A percentile compares a stretch with the other conserved stretches of the same genome.
phyloP scores from a whole-genome alignment of 768 basidiomycete species.

The Termitomyces sp. region DNA sequence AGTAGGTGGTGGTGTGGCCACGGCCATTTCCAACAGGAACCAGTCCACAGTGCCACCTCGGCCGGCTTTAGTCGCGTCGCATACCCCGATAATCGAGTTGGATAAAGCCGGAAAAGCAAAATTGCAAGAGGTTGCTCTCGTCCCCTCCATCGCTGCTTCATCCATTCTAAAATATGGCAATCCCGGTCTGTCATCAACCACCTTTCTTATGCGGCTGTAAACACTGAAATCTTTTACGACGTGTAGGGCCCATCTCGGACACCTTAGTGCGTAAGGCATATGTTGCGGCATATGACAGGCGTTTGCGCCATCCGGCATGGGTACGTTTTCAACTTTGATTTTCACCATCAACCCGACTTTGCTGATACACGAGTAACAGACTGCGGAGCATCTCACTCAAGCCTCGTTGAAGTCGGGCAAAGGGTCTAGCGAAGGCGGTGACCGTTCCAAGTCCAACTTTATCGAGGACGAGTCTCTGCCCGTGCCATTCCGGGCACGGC shows the following conservation, averaged over 20 bases:
- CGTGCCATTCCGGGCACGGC: slow-evolving; percentile 69
- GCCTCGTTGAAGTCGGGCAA: slow-evolving; percentile 55
- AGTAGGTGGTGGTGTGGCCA: slow-evolving; percentile 74
- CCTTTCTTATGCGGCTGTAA: background rate
- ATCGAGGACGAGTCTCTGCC: slow-evolving; percentile 83
- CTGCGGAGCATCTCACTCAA: slow-evolving; percentile 91
- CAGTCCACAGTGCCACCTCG: slow-evolving; percentile 11
- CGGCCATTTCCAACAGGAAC: slow-evolving; percentile 40
- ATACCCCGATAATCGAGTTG: slow-evolving; percentile 42
- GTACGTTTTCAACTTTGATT: slow-evolving; percentile 39
- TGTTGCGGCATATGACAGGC: slow-evolving; percentile 86
- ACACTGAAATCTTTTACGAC: slow-evolving; percentile 2
- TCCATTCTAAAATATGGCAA: slow-evolving; percentile 73
- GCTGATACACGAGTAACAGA: slow-evolving; percentile 44
- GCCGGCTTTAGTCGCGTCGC: slow-evolving; percentile 14
- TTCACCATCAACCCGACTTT: too few relatives aligned
- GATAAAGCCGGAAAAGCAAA: slow-evolving; percentile 43
- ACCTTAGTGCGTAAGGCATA: slow-evolving; percentile 79
- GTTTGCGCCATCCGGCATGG: slow-evolving; percentile 92
- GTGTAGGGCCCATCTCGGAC: slow-evolving; percentile 82
- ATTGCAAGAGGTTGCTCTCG: slow-evolving; percentile 35
- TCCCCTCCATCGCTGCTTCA: slow-evolving; percentile 24
- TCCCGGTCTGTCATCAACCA: slow-evolving; percentile 54
- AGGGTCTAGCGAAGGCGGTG: slow-evolving; percentile 42
- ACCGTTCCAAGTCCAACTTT: slow-evolving; percentile 78